Percentiles rank a stretch among this genome's conserved stretches.
These are phyloP conservation scores for Forsythia viridissima DNA, from an alignment of 257 asterid species.

Conservation along the genomic window DNA sequence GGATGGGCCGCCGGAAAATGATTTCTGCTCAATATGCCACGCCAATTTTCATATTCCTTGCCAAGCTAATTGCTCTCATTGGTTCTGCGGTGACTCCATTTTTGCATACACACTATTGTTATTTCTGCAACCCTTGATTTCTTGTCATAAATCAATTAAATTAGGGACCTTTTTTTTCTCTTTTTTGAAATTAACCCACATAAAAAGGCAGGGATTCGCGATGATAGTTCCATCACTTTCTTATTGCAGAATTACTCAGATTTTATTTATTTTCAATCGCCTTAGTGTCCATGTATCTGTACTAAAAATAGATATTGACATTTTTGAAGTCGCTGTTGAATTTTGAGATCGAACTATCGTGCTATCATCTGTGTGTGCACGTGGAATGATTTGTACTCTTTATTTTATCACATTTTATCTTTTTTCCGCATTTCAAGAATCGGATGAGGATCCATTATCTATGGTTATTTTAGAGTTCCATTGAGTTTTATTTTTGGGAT, in stretches of 20 bases:
- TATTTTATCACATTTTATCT: neutral
- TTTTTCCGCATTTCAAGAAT: too few relatives aligned
- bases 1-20: constrained; percentile 85
- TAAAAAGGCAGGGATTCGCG: neutral
- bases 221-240: neutral
- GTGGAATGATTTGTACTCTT: neutral
- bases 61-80: constrained; percentile 93
- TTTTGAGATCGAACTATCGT: neutral
- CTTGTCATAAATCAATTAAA: neutral
- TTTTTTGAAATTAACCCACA: neutral
- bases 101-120: neutral
- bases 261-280: too few relatives aligned
- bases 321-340: neutral
- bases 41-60: constrained; percentile 68
- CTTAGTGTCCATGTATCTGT: too few relatives aligned
- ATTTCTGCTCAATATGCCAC: constrained; percentile 82
- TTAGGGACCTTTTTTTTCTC: neutral
- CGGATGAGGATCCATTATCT: neutral
- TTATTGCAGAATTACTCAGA: too few relatives aligned
- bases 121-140: neutral
- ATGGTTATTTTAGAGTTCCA: neutral
- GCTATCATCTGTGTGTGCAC: neutral
- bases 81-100: constrained; percentile 78
- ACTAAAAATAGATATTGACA: too few relatives aligned
- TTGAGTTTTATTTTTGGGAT: neutral